Percentiles rank a stretch among this genome's conserved stretches.
Evolutionary conservation across 1,284 basidiomycete genomes (phyloP).

Genomic region (Tremellales sp.): DNA sequence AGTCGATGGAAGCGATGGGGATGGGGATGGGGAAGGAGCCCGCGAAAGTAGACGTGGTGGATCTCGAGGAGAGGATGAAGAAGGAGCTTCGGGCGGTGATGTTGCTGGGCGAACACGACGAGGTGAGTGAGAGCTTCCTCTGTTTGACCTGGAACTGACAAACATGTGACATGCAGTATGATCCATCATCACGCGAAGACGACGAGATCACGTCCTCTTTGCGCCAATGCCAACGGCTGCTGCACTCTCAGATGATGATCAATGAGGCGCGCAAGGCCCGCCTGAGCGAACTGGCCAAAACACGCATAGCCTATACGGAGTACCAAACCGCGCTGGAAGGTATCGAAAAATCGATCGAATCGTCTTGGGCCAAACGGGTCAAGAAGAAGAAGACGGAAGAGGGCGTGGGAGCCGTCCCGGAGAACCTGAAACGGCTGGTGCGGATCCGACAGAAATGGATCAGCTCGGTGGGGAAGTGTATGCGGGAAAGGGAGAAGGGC

Average conservation of each 20-base stretch:
- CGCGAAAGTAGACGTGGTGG: conserved; percentile 50
- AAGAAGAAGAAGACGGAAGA: conserved; percentile 63
- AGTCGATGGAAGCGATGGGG: conserved; percentile 17
- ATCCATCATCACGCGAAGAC: conserved; percentile 73
- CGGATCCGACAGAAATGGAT: conserved; percentile 69
- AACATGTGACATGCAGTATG: conserved; percentile 55
- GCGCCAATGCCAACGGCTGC: conserved; percentile 78
- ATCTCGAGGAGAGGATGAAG: conserved; percentile 55
- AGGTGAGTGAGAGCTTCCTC: conserved; percentile 39
- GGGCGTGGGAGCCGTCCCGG: conserved; percentile 48
- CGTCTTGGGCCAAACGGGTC: conserved; percentile 49
- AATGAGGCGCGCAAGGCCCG: conserved; percentile 79
- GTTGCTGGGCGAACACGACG: conserved; percentile 52
- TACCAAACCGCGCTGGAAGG: conserved; percentile 74
- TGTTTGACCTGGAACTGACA: not conserved
- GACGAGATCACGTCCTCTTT: conserved; percentile 89
- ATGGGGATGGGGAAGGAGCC: conserved; percentile 45
- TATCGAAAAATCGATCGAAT: conserved; percentile 72
- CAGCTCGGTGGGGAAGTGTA: conserved; percentile 64
- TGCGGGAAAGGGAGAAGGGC: conserved; percentile 59
- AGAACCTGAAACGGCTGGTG: conserved; percentile 65
- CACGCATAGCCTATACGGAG: conserved; percentile 84
- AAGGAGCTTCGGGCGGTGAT: conserved; percentile 54
- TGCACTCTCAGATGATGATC: conserved; percentile 67
- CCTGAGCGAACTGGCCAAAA: conserved; percentile 71